Conservation (phyloP, 306 rosid species). For the Dalbergia cochinchinensis region DNA sequence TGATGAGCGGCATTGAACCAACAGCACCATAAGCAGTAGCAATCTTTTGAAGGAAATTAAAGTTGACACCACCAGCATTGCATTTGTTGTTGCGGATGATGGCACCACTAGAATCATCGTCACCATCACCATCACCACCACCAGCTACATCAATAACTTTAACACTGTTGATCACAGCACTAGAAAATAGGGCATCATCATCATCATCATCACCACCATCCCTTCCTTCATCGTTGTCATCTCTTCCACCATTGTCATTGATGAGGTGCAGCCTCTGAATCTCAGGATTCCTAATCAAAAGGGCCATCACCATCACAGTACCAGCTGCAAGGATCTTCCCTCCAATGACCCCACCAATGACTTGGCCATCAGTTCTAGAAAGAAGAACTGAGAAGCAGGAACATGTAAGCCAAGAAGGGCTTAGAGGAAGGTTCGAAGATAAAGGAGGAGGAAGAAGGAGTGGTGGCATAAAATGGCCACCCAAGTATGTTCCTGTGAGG, state of each 20-base stretch:
- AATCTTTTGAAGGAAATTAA: neutral
- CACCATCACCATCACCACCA: neutral
- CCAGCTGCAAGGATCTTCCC: conserved; percentile 59
- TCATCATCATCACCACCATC: neutral
- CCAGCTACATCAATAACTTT: too few species aligned
- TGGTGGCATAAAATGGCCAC: neutral
- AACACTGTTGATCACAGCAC: too few species aligned
- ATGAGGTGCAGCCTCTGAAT: conserved; percentile 31
- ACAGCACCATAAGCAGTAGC: conserved; percentile 7
- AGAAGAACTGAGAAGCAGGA: conserved; percentile 58
- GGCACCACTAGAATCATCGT: neutral
- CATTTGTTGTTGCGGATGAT: neutral
- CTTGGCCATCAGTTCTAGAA: conserved; percentile 49
- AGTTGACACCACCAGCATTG: neutral
- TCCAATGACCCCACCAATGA: conserved; percentile 68
- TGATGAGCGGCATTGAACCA: conserved; percentile 20
- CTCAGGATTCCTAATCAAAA: conserved; percentile 45
- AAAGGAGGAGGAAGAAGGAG: neutral
- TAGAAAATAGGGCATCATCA: too few species aligned
- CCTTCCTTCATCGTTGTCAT: neutral
- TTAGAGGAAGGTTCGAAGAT: neutral
- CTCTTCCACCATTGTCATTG: neutral
- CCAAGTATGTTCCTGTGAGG: conserved; percentile 40
- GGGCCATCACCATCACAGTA: conserved; percentile 47
- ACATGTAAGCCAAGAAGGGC: neutral